Evolutionary conservation across 2,329 filamentous ascomycete genomes (phyloP).

Genomic region (Trichoderma gracile): DNA sequence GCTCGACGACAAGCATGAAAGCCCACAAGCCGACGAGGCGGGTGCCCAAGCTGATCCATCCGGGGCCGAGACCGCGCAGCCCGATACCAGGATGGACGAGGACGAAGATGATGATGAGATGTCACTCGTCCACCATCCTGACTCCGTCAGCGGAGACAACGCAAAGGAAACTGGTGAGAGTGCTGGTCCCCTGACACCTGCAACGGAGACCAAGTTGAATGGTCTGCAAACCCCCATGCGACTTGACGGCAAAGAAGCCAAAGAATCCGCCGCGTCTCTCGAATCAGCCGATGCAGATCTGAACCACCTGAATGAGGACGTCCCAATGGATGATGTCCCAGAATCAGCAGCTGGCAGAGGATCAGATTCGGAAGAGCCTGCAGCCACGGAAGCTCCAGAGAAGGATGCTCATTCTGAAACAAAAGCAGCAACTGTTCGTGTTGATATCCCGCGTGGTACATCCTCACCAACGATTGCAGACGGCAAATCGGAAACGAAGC

Average conservation of each 20-base stretch:
- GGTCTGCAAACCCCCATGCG: neutral
- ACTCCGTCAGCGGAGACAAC: slow-evolving; percentile 29
- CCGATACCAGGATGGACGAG: slow-evolving; percentile 29
- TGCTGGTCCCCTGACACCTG: neutral
- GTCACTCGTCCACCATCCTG: slow-evolving; percentile 38
- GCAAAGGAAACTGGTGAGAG: neutral
- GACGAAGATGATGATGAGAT: slow-evolving; percentile 42
- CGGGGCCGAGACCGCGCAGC: slow-evolving; percentile 21
- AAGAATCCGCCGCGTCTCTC: neutral
- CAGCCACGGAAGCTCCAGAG: slow-evolving; percentile 2
- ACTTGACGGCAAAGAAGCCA: neutral
- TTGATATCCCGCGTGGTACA: slow-evolving; percentile 40
- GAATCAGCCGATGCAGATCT: neutral
- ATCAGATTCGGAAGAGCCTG: slow-evolving; percentile 7
- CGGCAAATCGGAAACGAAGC: slow-evolving; percentile 46
- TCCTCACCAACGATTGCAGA: slow-evolving; percentile 38
- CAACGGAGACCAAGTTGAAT: neutral
- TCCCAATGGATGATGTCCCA: neutral
- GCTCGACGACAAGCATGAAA: slow-evolving; percentile 35
- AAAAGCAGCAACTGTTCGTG: slow-evolving; percentile 46
- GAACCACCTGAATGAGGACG: slow-evolving; percentile 10
- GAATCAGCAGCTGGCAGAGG: neutral
- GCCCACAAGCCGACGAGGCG: slow-evolving; percentile 29
- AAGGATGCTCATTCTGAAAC: slow-evolving; percentile 45
- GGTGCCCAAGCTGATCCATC: slow-evolving; percentile 33